Evolutionary conservation across 169 alveolate genomes (phyloP).

Genomic region (Plasmodium inui): DNA sequence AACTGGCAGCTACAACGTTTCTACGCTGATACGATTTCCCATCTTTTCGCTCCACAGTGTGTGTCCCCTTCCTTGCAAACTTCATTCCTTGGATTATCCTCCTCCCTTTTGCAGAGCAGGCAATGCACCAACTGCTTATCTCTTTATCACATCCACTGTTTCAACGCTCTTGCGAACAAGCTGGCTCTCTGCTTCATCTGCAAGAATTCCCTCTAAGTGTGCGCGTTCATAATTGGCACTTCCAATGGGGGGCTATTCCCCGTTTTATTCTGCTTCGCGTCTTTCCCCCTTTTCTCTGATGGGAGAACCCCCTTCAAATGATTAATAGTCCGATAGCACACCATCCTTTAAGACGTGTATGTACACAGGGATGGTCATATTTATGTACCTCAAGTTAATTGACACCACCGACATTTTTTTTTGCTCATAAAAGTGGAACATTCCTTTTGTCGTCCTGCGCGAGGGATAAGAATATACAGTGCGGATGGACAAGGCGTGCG

Average conservation of each 20-base stretch:
- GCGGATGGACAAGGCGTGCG: neutral
- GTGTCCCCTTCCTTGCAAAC: neutral
- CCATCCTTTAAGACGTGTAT: constrained; percentile 58
- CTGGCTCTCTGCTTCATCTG: constrained; percentile 52
- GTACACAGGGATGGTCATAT: constrained; percentile 69
- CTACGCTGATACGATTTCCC: neutral
- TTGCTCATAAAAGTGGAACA: constrained; percentile 57
- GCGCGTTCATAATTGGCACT: neutral
- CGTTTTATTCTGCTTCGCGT: neutral
- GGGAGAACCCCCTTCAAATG: neutral
- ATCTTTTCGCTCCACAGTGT: neutral
- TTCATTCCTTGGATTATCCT: neutral
- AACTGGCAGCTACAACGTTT: neutral
- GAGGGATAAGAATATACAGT: neutral
- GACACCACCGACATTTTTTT: constrained; percentile 61
- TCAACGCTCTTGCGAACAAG: constrained; percentile 42
- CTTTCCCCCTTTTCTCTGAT: neutral
- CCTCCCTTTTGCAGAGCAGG: constrained; percentile 12
- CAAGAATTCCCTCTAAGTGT: constrained; percentile 32
- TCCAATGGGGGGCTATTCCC: neutral
- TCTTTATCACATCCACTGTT: constrained; percentile 53
- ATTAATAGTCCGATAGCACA: neutral
- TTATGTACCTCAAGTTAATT: constrained; percentile 42
- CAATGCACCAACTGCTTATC: constrained; percentile 45
- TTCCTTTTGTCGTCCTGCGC: constrained; percentile 25